Conservation (phyloP, 176 grass and related monocot species). For the Avena eriantha region DNA sequence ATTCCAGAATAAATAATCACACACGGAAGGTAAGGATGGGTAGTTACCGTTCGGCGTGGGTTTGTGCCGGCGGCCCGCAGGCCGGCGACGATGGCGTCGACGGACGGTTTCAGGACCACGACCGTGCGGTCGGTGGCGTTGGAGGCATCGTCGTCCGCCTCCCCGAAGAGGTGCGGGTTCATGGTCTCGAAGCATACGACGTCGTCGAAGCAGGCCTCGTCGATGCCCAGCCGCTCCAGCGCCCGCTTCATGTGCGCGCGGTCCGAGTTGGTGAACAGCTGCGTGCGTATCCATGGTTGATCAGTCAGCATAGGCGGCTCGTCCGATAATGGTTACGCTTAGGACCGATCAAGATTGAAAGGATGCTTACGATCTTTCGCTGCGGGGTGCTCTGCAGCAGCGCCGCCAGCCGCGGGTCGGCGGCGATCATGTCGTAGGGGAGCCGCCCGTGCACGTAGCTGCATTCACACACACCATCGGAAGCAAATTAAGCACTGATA, state of each 20-base stretch:
- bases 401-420: constrained; percentile 62
- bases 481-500: neutral
- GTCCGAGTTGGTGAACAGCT: constrained; percentile 97
- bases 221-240: constrained; percentile 68
- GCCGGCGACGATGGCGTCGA: constrained; percentile 61
- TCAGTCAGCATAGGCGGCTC: neutral
- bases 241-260: constrained; percentile 60
- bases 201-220: constrained; percentile 65
- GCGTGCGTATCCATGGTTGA: neutral
- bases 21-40: neutral
- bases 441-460: constrained; percentile 92
- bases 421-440: constrained; percentile 71
- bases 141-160: neutral
- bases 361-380: constrained; percentile 72
- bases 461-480: neutral
- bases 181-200: constrained; percentile 98
- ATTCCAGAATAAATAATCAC: neutral
- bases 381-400: constrained; percentile 73
- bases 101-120: constrained; percentile 74
- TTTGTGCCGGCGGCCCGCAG: constrained; percentile 61
- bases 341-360: neutral
- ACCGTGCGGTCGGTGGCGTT: neutral
- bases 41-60: constrained; percentile 65
- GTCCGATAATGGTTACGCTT: neutral
- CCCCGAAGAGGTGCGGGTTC: constrained; percentile 79